phyloP scores from a whole-genome alignment of 805 yeast genomes.

The Sporopachydermia lactativora region DNA sequence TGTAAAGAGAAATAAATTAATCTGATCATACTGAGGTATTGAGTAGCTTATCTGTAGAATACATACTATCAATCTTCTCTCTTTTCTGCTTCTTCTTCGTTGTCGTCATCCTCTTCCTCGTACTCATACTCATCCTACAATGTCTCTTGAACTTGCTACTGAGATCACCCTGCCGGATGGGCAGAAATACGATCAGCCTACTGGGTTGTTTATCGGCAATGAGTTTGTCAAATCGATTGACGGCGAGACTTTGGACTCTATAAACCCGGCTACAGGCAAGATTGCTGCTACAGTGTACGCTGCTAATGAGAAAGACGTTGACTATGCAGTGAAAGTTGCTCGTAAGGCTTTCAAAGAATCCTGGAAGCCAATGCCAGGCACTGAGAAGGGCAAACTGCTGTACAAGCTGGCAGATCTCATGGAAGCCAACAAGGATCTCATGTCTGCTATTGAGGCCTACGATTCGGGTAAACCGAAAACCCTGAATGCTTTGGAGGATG shows the following conservation, averaged over 20 bases:
- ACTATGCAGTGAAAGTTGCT: conserved; percentile 39
- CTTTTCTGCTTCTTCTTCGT: too few species aligned
- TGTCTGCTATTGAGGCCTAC: conserved; percentile 43
- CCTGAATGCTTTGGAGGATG: conserved; percentile 42
- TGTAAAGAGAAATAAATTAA: too few species aligned
- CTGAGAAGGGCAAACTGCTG: conserved; percentile 30
- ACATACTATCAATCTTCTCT: too few species aligned
- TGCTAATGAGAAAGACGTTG: conserved; percentile 36
- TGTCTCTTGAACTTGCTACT: conserved; percentile 32
- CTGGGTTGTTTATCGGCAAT: conserved; percentile 81
- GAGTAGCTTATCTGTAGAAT: too few species aligned
- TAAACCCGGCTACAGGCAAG: conserved; percentile 41
- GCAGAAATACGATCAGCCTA: conserved; percentile 56
- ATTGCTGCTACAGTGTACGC: conserved; percentile 35
- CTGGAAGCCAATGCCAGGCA: conserved; percentile 35
- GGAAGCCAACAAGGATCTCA: conserved; percentile 30
- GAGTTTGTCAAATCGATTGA: conserved; percentile 50
- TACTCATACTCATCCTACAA: conserved; percentile 37
- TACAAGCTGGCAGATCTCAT: conserved; percentile 36
- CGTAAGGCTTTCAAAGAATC: conserved; percentile 30
- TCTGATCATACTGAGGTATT: too few species aligned
- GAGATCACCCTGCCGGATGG: conserved; percentile 56
- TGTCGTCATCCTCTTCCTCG: conserved; percentile 30
- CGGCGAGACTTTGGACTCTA: conserved; percentile 25
- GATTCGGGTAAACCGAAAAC: conserved; percentile 46